Evolutionary conservation across 805 yeast genomes (phyloP).

Genomic region (Candida glaebosa): DNA sequence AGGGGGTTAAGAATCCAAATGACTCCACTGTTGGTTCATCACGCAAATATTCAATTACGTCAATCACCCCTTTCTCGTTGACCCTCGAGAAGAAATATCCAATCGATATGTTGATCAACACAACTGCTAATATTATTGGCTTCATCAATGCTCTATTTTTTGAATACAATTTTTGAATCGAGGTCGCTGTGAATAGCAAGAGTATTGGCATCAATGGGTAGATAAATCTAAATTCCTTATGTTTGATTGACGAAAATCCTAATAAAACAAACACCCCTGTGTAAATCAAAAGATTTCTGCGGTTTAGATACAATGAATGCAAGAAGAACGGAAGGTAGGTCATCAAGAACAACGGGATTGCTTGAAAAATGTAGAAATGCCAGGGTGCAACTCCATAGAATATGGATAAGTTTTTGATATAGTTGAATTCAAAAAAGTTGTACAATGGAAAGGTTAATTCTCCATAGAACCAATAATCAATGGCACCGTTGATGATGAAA

Average conservation of each 20-base stretch:
- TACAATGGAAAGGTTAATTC: constrained; percentile 55
- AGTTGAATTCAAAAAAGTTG: constrained; percentile 74
- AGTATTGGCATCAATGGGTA: constrained; percentile 81
- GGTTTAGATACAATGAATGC: constrained; percentile 11
- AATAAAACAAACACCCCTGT: constrained; percentile 42
- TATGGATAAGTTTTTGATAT: constrained; percentile 64
- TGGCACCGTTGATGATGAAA: constrained; percentile 31
- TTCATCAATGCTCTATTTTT: neutral
- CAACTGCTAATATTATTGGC: constrained; percentile 12
- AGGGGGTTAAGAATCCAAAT: constrained; percentile 86
- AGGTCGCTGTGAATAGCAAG: constrained; percentile 47
- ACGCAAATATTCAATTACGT: constrained; percentile 51
- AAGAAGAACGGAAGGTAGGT: constrained; percentile 62
- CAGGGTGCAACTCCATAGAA: constrained; percentile 85
- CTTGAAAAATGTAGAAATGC: constrained; percentile 82
- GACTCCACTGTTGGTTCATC: constrained; percentile 36
- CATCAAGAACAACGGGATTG: constrained; percentile 71
- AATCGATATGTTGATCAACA: constrained; percentile 35
- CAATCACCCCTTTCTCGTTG: constrained; percentile 86
- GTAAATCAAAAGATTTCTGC: constrained; percentile 16
- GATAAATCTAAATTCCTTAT: constrained; percentile 89
- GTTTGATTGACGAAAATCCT: constrained; percentile 64
- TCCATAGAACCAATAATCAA: constrained; percentile 64
- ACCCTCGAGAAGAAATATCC: constrained; percentile 55
- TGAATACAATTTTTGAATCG: constrained; percentile 15